Base-by-base conservation (phyloP, 805 yeast species). In the Candida methanosorbosa region DNA sequence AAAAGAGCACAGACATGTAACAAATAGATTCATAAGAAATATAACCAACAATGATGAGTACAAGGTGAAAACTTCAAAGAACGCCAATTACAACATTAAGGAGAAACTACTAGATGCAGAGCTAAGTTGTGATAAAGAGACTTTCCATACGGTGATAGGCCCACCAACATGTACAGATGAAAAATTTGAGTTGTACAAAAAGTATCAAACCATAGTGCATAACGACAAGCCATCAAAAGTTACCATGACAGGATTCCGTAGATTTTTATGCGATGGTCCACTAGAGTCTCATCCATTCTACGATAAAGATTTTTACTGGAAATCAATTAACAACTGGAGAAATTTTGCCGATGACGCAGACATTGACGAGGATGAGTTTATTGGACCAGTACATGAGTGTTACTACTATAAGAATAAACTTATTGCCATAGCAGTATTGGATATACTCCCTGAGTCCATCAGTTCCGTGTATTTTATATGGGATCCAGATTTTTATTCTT, bases 391-490 rank as follows among this genome's bases (percentile, higher is more conserved):
- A 2, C 97, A 87, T 54, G 94, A 85, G 48, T 71, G 84, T 50
- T 87, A 85, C 49, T 83, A 80, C 46, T 52, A 68, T 14, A 71
- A 82, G 30, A 75, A 56, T 4, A 64, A 68, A 40, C 61, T 87
- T 16, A 72, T 83, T 27, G 95, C 90, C 1, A 58, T 87, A 24
- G 83, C 83, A 0, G 84, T 87, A 1, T 49, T 81, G 21, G 97
- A 87, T 54, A 59, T 87, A 16, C 54, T 88, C 23, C 94, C 95
- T 0, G 55, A 72, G 18, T 81, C 84, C 0, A 54, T 88, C 0
- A 85, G 95, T 0, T 78, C 94, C 0, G 88, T 88, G 1, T 87
- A 88, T 52, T 82, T 88, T 51, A 75, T 87, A 11, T 85, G 92
- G 83, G 88, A 86, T 50, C 92, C 94, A 0, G 88, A 77, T 35